Evolutionary conservation across 1,284 basidiomycete species (phyloP).

Genomic region (Cutaneotrichosporon mucoides): DNA sequence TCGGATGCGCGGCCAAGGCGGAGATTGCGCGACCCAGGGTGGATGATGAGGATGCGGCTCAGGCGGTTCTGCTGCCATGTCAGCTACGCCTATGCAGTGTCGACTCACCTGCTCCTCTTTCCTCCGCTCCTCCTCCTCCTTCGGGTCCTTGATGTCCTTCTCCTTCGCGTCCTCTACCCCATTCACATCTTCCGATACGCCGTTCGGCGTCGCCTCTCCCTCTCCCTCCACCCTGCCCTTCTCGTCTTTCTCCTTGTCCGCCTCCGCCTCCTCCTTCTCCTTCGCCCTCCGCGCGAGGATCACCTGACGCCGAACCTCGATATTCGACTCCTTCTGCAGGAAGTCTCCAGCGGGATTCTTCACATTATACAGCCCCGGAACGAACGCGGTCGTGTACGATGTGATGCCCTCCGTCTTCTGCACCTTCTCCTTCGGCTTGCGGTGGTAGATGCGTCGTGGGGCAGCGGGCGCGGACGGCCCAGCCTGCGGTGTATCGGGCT

Average conservation of each 20-base stretch:
- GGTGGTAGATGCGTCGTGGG: constrained; percentile 5
- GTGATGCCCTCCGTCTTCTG: constrained; percentile 26
- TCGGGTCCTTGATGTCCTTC: constrained; percentile 1
- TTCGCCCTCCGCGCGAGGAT: constrained; percentile 25
- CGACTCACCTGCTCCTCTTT: constrained; percentile 1
- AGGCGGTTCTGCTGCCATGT: constrained; percentile 12
- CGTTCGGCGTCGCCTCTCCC: neutral
- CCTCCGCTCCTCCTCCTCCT: constrained; percentile 1
- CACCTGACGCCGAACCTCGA: constrained; percentile 37
- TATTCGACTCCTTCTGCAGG: constrained; percentile 34
- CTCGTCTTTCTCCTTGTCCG: neutral
- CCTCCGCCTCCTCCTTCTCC: constrained; percentile 24
- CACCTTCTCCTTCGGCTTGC: constrained; percentile 13
- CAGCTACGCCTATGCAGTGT: neutral
- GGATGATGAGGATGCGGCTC: constrained; percentile 70
- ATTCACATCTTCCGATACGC: neutral
- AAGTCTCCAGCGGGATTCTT: constrained; percentile 46
- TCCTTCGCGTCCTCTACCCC: constrained; percentile 6
- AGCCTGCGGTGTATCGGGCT: constrained; percentile 9
- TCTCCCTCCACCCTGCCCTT: constrained; percentile 1
- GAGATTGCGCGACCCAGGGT: constrained; percentile 83
- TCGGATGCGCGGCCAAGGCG: constrained; percentile 90
- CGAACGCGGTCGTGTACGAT: constrained; percentile 38
- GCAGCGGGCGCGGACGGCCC: constrained; percentile 9
- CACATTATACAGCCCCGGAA: constrained; percentile 41